Base-by-base conservation (phyloP, 108 stramenopile species). In the Cyclostephanos tholiformis region DNA sequence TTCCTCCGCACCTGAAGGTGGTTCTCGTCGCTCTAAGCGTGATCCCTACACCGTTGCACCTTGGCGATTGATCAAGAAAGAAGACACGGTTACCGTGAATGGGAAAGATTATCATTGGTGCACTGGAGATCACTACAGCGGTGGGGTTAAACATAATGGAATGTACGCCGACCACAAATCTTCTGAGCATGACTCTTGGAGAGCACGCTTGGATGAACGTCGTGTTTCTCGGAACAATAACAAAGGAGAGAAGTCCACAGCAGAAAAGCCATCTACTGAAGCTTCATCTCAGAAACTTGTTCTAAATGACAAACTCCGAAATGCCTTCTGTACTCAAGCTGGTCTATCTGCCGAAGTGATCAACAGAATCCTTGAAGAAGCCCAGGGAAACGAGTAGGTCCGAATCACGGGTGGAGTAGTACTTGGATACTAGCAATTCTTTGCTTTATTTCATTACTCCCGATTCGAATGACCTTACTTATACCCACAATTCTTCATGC, bases 401-500 rank as follows among this genome's bases (percentile, higher is more conserved):
- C 1, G 12, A 19, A 53, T 20, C 20, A n/a, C n/a, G n/a, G n/a
- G n/a, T n/a, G n/a, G n/a, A n/a, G n/a, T n/a, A n/a, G n/a, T n/a
- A n/a, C n/a, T n/a, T n/a, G n/a, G n/a, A n/a, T n/a, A n/a, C n/a
- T n/a, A n/a, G n/a, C n/a, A n/a, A n/a, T n/a, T n/a, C n/a, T n/a
- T n/a, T n/a, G n/a, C n/a, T n/a, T n/a, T n/a, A n/a, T n/a, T n/a
- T n/a, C n/a, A n/a, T n/a, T n/a, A n/a, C n/a, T n/a, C n/a, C n/a
- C n/a, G n/a, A n/a, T n/a, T n/a, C n/a, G n/a, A n/a, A n/a, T n/a
- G 52, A 53, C 52, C 52, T 53, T 53, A 53, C 25, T 25, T 53
- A 8, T 41, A 41, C 41, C 41, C 41, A 41, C 41, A 41, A 41
- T 41, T 12, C 9, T 41, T 10, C 12, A 41, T 41, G 9, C 9